Percentiles rank a stretch among this genome's conserved stretches.
These are phyloP conservation scores for Rubroshorea leprosula DNA, from an alignment of 345 rosid genomes.

Conservation along the genomic window DNA sequence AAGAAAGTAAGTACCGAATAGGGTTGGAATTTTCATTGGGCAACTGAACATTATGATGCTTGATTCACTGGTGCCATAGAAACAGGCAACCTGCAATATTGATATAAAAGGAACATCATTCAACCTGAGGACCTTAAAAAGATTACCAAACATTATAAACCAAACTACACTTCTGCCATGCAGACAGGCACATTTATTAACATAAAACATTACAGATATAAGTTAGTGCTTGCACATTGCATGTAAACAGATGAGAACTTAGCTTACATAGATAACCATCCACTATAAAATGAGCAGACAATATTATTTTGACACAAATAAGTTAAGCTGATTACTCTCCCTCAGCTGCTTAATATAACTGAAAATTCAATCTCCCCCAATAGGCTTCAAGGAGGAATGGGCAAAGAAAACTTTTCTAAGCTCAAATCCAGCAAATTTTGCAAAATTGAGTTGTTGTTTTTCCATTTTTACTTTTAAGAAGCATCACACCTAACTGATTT, in stretches of 20 bases:
- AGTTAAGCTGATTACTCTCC: background rate
- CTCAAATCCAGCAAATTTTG: background rate
- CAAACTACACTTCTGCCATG: background rate
- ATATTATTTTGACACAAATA: background rate
- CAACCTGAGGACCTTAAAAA: background rate
- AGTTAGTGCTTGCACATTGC: background rate
- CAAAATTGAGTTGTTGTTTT: no score
- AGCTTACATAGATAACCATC: background rate
- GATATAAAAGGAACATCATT: background rate
- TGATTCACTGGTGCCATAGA: conserved; percentile 14
- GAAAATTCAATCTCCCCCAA: background rate
- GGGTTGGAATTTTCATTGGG: conserved; percentile 6
- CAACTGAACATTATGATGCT: conserved; percentile 18
- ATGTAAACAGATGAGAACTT: background rate
- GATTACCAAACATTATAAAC: background rate
- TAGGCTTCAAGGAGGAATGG: background rate
- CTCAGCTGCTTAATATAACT: background rate
- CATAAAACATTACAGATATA: background rate
- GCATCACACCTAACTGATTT: background rate
- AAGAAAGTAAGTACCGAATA: background rate
- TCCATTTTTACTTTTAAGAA: no score
- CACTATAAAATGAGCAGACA: no score
- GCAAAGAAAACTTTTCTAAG: background rate
- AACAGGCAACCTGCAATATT: conserved; percentile 17
- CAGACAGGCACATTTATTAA: background rate